Percentiles rank a stretch among this genome's conserved stretches.
Conservation (phyloP, 352 stramenopile species). For the Phytophthora meadii region DNA sequence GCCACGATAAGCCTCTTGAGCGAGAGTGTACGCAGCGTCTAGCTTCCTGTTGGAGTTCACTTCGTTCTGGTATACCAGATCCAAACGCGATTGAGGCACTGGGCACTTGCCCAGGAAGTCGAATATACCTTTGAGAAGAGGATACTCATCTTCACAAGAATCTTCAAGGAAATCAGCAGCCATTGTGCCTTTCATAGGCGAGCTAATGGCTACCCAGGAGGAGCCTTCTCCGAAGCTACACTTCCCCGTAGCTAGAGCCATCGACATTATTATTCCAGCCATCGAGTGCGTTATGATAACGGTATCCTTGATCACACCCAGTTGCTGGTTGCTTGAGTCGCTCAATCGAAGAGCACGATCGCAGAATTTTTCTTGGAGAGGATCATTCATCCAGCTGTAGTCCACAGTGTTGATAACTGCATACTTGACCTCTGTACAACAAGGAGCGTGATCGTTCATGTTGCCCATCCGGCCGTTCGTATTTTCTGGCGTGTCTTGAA, state of each 20-base stretch:
- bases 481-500: constrained; percentile 24
- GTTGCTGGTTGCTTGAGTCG: constrained; percentile 1
- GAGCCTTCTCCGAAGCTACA: constrained; percentile 27
- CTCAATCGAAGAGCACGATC: constrained; percentile 25
- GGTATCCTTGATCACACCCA: constrained; percentile 16
- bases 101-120: constrained; percentile 47
- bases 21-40: constrained; percentile 31
- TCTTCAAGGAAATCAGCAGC: constrained; percentile 35
- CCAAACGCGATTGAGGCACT: constrained; percentile 11
- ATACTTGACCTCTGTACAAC: constrained; percentile 31
- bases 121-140: constrained; percentile 14
- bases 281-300: constrained; percentile 32
- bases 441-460: constrained; percentile 27
- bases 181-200: constrained; percentile 38
- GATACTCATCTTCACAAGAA: constrained; percentile 30
- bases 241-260: constrained; percentile 26
- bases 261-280: constrained; percentile 24
- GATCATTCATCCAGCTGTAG: constrained; percentile 22
- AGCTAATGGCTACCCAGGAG: constrained; percentile 40
- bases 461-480: constrained; percentile 21
- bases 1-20: constrained; percentile 37
- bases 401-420: constrained; percentile 26
- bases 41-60: constrained; percentile 23
- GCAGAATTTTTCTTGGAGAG: constrained; percentile 27
- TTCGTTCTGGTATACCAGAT: constrained; percentile 40